Evolutionary conservation across 371 early-diverging fungal species (phyloP).

Genomic region (Parasitella parasitica): DNA sequence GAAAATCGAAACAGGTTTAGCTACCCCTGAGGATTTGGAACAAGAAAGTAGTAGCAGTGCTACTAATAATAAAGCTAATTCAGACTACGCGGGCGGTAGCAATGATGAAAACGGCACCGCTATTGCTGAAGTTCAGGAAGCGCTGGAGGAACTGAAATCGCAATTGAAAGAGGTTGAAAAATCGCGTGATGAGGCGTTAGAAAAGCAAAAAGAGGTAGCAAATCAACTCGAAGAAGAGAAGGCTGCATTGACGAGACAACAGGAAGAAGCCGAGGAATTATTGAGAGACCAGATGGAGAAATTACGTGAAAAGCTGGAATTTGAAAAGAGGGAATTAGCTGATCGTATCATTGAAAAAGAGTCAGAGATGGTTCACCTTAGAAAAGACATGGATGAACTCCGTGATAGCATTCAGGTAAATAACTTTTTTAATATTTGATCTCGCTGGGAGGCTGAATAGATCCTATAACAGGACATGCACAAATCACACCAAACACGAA

Average conservation of each 20-base stretch:
- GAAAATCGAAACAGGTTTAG: slow-evolving; percentile 21
- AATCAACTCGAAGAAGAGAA: slow-evolving; percentile 22
- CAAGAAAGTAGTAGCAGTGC: background rate
- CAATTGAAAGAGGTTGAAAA: slow-evolving; percentile 9
- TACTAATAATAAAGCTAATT: background rate
- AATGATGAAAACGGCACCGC: background rate
- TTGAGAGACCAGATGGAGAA: slow-evolving; percentile 32
- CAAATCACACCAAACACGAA: slow-evolving; percentile 26
- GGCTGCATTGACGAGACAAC: slow-evolving; percentile 5
- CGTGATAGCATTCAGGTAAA: slow-evolving; percentile 30
- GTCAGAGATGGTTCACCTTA: slow-evolving; percentile 12
- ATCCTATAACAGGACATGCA: slow-evolving; percentile 31
- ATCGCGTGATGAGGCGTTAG: slow-evolving; percentile 3
- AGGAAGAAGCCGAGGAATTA: slow-evolving; percentile 26
- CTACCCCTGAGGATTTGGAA: slow-evolving; percentile 22
- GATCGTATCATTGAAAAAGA: slow-evolving; percentile 22
- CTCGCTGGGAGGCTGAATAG: too few relatives aligned
- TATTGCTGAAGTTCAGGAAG: slow-evolving; percentile 1
- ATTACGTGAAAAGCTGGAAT: slow-evolving; percentile 25
- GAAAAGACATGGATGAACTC: slow-evolving; percentile 30
- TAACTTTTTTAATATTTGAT: too few relatives aligned
- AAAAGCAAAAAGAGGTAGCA: slow-evolving; percentile 10
- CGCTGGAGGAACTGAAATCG: slow-evolving; percentile 8
- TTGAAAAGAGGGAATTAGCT: slow-evolving; percentile 23
- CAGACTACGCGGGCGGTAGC: background rate